Evolutionary conservation across 257 asterid genomes (phyloP), one percentile per base, ranked within the genome.

Genomic region (Capsicum baccatum): DNA sequence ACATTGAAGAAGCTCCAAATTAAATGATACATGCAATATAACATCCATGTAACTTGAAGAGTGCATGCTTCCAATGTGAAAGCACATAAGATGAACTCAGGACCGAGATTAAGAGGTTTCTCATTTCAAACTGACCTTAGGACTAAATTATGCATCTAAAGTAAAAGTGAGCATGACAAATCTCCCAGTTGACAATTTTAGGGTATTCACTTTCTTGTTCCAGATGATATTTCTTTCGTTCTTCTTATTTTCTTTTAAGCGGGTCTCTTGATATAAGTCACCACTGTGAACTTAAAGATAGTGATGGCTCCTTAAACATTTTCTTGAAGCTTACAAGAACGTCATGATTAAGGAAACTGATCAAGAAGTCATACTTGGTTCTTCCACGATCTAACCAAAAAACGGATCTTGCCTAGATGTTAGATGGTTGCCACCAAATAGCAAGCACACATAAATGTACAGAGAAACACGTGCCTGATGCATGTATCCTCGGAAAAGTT

Each of bases 401-500:
- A 52, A 14, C 13, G 64, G 54, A 52, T 54, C 15, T 78, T 52
- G 2, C 26, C 14, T 78, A 54, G 63, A 78, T 35, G 64, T 54
- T 3, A 6, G 8, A 44, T n/a, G 17, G 11, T 80, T 58, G 39
- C 55, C 57, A 81, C 12, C 76, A 62, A 44, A 62, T 44, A 15
- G 11, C 57, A 73, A 59, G 44, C 60, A 19, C 50, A 15, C 48
- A 82, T 35, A 14, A 73, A 54, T 82, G 35, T 15, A 6, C n/a
- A 54, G 62, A 56, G 19, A 59, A 78, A 59, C 85, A 86, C 91
- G 39, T 76, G 91, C 98, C 97, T 95, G 97, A 86, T 94, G 98
- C 98, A 93, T 93, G 83, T 90, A 92, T 60, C 97, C 93, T 79
- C 97, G 92, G 83, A 93, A 93, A 63, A 85, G 86, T 89, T 94